Evolutionary conservation across 164 flowering plant species (phyloP).

Genomic region (Taxillus chinensis): DNA sequence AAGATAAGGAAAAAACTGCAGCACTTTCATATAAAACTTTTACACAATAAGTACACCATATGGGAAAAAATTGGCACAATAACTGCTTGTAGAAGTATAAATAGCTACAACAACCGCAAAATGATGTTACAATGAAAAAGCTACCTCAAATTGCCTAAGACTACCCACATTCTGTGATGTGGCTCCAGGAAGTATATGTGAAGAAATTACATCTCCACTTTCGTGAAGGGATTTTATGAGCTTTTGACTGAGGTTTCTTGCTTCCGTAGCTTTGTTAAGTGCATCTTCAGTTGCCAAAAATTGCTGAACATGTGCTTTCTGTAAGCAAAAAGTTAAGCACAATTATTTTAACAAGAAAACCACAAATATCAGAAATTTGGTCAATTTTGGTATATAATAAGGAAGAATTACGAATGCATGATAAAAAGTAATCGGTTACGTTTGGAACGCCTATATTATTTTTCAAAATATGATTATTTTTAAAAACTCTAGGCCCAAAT

Average conservation of each 20-base stretch:
- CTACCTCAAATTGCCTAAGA: slow-evolving; percentile 88
- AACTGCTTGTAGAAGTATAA: not conserved
- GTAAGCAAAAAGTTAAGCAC: slow-evolving; percentile 12
- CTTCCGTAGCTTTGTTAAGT: slow-evolving; percentile 92
- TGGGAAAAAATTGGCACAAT: too few relatives aligned
- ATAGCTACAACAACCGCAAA: not conserved
- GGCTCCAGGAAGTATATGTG: slow-evolving; percentile 42
- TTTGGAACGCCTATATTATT: too few relatives aligned
- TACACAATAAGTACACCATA: too few relatives aligned
- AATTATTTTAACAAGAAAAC: not conserved
- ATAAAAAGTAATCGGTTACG: too few relatives aligned
- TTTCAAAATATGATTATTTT: too few relatives aligned
- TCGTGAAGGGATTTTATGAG: slow-evolving; percentile 72
- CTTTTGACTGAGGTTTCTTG: slow-evolving; percentile 56
- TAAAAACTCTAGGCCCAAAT: too few relatives aligned
- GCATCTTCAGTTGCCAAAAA: slow-evolving; percentile 99
- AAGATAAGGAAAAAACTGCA: too few relatives aligned
- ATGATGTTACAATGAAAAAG: not conserved
- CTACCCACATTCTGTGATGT: slow-evolving; percentile 63
- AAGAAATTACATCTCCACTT: slow-evolving; percentile 37
- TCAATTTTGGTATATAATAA: not conserved
- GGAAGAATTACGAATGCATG: too few relatives aligned
- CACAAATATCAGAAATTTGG: not conserved
- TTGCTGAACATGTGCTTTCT: slow-evolving; percentile 99
- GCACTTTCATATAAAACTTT: too few relatives aligned